Evolutionary conservation across 1,284 basidiomycete species (phyloP), one percentile per base, ranked within the genome.

Genomic region (Peniophora sp.): DNA sequence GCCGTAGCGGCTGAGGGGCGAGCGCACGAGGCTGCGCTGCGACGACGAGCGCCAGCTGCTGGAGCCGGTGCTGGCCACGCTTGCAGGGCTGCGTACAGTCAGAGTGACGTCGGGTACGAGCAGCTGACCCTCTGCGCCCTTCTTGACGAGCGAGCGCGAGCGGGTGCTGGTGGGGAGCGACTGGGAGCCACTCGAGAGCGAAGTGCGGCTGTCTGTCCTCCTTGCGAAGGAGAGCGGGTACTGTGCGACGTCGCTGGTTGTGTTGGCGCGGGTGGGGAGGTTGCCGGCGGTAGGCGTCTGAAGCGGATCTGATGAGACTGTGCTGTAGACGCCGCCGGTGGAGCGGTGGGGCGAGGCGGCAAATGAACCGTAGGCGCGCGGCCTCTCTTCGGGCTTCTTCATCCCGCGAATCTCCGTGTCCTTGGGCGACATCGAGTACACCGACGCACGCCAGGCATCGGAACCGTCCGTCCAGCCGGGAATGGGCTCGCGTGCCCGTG

Each of bases 401-500:
- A 61, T 56, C 48, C 60, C 58, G 12, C 55, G 55, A 27, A 56
- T 52, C 25, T 61, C 56, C 47, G 61, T 55, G 39, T 67, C 16
- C 51, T 60, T 60, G 3, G 68, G 69, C 2, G 66, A 60, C 50
- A 73, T 66, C 6, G 63, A 65, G 64, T 86, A 86, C 2, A 83
- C 73, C 9, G 69, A 69, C 1, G 78, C 69, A 20, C 83, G 75
- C 84, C 84, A 86, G 0, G 77, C 78, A 50, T 79, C 69, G 19
- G 72, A 74, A 45, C 82, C 78, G 55, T 86, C 84, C 2, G 76
- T 84, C 84, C 85, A 86, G 8, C 84, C 84, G 0, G 81, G 79
- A 27, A 85, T 74, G 48, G 61, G 66, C 63, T 65, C 73, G 61
- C 58, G 66, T 20, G 60, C 65, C 55, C 56, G 68, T 56, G 50